Conservation (phyloP, 306 rosid genomes). For the Lathyrus tuberosus region DNA sequence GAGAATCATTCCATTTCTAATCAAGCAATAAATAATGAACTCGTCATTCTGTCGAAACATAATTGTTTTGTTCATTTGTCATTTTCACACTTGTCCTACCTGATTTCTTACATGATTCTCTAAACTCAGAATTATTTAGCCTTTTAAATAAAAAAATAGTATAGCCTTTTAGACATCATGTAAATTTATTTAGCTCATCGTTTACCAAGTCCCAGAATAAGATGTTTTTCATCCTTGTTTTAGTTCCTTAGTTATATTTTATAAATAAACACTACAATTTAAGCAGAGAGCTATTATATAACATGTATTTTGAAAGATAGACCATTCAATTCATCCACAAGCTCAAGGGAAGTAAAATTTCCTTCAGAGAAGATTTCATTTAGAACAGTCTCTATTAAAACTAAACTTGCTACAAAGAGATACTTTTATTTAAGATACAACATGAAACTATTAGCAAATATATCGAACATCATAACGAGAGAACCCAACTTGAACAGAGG, state of each 20-base stretch:
- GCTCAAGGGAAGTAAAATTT: slow-evolving; percentile 2
- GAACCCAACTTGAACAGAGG: slow-evolving; percentile 23
- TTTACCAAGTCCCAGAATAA: background rate
- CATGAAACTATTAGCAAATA: slow-evolving; percentile 30
- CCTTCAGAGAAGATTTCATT: background rate
- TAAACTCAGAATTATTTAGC: too few relatives aligned
- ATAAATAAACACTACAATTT: background rate
- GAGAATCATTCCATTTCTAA: too few relatives aligned
- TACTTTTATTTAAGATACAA: slow-evolving; percentile 38
- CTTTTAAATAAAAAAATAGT: too few relatives aligned
- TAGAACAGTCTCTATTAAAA: slow-evolving; percentile 22
- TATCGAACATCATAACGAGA: slow-evolving; percentile 3
- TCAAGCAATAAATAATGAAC: too few relatives aligned
- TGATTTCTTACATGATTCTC: too few relatives aligned
- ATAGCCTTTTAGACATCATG: background rate
- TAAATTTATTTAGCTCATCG: background rate
- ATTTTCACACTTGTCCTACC: too few relatives aligned
- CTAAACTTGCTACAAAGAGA: slow-evolving; percentile 17
- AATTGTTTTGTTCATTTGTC: too few relatives aligned
- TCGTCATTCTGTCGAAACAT: too few relatives aligned
- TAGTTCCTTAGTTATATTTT: background rate
- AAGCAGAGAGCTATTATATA: background rate
- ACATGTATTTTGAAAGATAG: background rate
- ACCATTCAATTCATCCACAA: background rate
- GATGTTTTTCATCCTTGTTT: background rate